Base-by-base conservation (phyloP, 805 yeast species). In the Schwanniomyces vanrijiae region DNA sequence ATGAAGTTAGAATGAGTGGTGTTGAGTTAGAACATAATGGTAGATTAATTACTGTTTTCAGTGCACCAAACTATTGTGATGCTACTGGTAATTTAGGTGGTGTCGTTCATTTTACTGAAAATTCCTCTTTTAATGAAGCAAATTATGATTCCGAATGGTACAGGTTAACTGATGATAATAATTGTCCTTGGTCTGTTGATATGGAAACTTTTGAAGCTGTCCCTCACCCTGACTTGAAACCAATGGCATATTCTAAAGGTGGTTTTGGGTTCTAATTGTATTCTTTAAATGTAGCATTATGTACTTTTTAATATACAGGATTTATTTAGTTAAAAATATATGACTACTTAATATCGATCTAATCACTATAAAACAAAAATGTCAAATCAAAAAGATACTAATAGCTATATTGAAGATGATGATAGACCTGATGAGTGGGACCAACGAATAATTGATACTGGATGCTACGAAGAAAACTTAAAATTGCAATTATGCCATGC, bases 1-100 rank as follows among this genome's bases (percentile, higher is more conserved):
- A 94, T 62, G 99, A 94, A 68, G 96, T 92, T 6, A 78, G 98
- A 62, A 86, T 87, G 87, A 85, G 78, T 5, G 99, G 99, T 41
- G 90, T 86, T 49, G 90, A 89, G 54, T 76, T 76, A 40, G 97
- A 92, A 62, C 99, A 94, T 60, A 77, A 86, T 48, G 96, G 95
- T 10, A 77, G 83, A 54, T 78, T 94, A 43, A 81, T 90, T 44
- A 94, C 99, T 0, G 96, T 94, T n/a, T 94, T 94, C 66, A 85
- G 95, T 66, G 99, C 99, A 0, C 99, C 99, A 29, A 92, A 94
- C 65, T 92, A 92, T 67, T 92, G 98, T 71, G 99, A 94, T 64
- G 73, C 85, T 13, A 90, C 89, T 46, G 96, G 96, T 11, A 94
- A 94, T 66, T 66, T 81, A 54, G 99, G 97, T 44, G 98, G 95